phyloP scores from a whole-genome alignment of 192 early-diverging fungal genomes.

The Spinellus fusiger region DNA sequence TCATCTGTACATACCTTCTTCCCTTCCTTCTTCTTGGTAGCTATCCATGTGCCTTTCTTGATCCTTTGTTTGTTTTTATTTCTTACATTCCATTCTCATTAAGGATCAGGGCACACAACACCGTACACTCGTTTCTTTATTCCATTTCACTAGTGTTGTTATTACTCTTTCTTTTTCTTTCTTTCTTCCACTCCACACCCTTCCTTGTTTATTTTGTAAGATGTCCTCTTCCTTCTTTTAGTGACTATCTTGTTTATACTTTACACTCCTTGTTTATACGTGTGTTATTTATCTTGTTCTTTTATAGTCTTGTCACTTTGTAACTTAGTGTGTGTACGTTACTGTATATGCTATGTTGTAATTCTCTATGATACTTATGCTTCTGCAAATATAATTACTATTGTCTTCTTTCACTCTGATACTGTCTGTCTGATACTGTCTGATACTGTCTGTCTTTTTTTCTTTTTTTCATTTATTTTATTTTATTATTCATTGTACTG shows the following conservation, averaged over 20 bases:
- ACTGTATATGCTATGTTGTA: constrained; percentile 1
- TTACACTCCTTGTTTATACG: not conserved
- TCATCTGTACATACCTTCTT: too few species aligned
- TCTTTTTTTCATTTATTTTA: not conserved
- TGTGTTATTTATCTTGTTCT: not conserved
- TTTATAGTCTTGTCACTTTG: not conserved
- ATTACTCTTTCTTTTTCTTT: not conserved
- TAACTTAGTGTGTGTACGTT: not conserved
- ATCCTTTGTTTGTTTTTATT: too few species aligned
- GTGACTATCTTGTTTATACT: not conserved
- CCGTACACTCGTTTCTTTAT: not conserved
- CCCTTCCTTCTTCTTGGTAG: too few species aligned
- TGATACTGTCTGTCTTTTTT: not conserved
- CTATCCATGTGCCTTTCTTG: too few species aligned
- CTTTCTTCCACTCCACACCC: not conserved
- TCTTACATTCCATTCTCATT: too few species aligned
- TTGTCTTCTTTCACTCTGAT: too few species aligned
- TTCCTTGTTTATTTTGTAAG: not conserved
- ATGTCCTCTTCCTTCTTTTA: not conserved
- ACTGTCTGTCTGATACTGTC: too few species aligned
- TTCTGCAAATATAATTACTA: too few species aligned
- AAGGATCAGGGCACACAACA: too few species aligned
- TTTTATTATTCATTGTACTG: too few species aligned
- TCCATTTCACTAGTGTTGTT: not conserved
- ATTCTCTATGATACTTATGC: constrained; percentile 1